Percentiles rank a stretch among this genome's conserved stretches.
These are phyloP conservation scores for Saccharomyces hybrid DNA, from an alignment of 1,139 yeast species.

Conservation along the genomic window DNA sequence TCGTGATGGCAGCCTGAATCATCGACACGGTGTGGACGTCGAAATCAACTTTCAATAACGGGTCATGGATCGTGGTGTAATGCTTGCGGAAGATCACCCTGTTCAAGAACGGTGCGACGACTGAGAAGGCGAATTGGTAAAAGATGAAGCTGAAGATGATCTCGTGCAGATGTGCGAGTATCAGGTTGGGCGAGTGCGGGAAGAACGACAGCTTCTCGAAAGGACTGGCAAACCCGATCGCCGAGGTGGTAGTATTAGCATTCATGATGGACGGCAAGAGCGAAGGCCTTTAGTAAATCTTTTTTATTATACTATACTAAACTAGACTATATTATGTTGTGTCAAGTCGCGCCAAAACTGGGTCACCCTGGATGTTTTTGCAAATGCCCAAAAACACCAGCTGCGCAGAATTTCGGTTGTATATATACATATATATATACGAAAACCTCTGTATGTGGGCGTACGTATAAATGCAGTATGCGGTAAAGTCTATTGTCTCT, in stretches of 20 bases:
- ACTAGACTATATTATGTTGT: not conserved
- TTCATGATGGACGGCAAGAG: not conserved
- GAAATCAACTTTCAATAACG: slow-evolving; percentile 52
- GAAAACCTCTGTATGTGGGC: not conserved
- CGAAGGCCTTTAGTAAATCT: not conserved
- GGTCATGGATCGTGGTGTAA: slow-evolving; percentile 40
- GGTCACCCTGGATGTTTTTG: not conserved
- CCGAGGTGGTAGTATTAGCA: not conserved
- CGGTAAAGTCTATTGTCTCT: not conserved
- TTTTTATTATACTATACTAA: not conserved
- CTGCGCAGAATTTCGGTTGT: not conserved
- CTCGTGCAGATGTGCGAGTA: slow-evolving; percentile 44
- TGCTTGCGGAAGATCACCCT: slow-evolving; percentile 40
- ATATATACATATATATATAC: not conserved
- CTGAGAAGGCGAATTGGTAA: slow-evolving; percentile 39
- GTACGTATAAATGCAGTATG: not conserved
- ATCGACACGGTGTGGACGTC: slow-evolving; percentile 87
- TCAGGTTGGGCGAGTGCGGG: slow-evolving; percentile 16
- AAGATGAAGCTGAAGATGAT: slow-evolving; percentile 39
- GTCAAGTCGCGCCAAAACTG: not conserved
- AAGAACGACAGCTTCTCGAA: not conserved
- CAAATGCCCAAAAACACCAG: not conserved
- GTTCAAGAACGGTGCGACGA: slow-evolving; percentile 40
- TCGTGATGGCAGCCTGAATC: slow-evolving; percentile 62
- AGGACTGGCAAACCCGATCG: not conserved